Evolutionary conservation across 371 early-diverging fungal genomes (phyloP), one percentile per base, ranked within the genome.

Genomic region (Mucor indicus): DNA sequence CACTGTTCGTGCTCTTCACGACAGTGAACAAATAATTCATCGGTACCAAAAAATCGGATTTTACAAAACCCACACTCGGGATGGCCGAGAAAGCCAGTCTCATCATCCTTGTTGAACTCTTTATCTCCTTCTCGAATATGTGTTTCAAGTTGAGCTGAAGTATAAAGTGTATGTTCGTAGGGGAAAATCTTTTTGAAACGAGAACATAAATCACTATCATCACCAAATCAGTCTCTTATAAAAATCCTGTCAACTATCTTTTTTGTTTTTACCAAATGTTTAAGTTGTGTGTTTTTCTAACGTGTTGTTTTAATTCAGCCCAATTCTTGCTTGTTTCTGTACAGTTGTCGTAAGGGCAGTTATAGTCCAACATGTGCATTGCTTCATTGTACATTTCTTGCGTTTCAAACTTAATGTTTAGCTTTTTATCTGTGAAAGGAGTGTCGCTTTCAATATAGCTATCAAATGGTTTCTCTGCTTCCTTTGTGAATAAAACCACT

Each of bases 1-100:
- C 98, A 98, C 62, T 93, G 87, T 62, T 98, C 97, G 68, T 98
- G 97, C 45, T 81, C 83, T 44, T 92, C 84, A n/a, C 90, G 80
- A 60, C 97, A 96, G 65, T 98, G 98, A 29, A 87, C 87, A 65
- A 79, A 95, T 19, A 98, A 69, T 62, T 91, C 93, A 60, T 98
- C 98, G 35, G 84, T 77, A 22, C 86, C 91, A 61, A 90, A 96
- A 53, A 90, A 98, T 36, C 74, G 69, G 19, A 53, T 77, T 9
- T 76, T 67, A 65, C 98, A 98, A 61, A 96, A 96, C 4, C 80
- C 83, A 67, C 98, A 98, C 41, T 80, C 74, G 1, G 97, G 97
- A 62, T 98, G 98, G 2, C 97, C 98, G 21, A 77, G 87, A 66
- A 96, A 95, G 10, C 87, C 89, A 1, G 85, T 80, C n/a, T 81